Base-by-base conservation (phyloP, 257 asterid species). In the Jacaranda copaia region DNA sequence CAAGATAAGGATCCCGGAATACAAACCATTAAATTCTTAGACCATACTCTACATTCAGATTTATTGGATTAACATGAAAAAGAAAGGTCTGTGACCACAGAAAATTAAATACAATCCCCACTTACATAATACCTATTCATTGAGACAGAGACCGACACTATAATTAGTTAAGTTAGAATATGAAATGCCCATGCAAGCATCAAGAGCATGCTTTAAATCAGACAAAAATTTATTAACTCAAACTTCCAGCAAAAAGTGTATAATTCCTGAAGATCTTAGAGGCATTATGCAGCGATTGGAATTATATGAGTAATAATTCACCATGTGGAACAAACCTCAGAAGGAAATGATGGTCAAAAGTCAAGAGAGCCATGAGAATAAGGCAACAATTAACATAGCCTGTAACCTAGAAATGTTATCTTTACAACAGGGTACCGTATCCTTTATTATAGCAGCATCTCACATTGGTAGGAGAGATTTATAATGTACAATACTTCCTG, bases 381-480 rank as follows among this genome's bases (percentile, higher is more conserved):
- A 62, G 38, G 56, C 53, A 57, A 60, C 55, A 68, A 35, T 58
- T 8, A 67, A 55, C 42, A 19, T 20, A 45, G 19, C 64, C 70
- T 66, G 12, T 45, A 55, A 60, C 25, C 65, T 18, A 35, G n/a
- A 32, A 8, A 53, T 52, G 10, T 71, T 78, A 8, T 78, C 48
- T 61, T 49, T 8, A 49, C 52, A 60, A 46, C 20, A 36, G 40
- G 19, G 8, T 38, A 19, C 19, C 20, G 52, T 57, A 61, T 51
- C 51, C 46, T 52, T 14, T 39, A 46, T 48, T 19, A 53, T 36
- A 52, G 74, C 19, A 35, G 7, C 52, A 65, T 65, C 36, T 38
- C 12, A 39, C 57, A 75, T 12, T 53, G 13, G 51, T 55, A 8
- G 38, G 25, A 62, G 77, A 57, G 13, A 25, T 60, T 19, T 46